Percentiles rank a stretch among this genome's conserved stretches.
phyloP scores from a whole-genome alignment of 140 eudicot genomes.

The Ambrosia hybrid region DNA sequence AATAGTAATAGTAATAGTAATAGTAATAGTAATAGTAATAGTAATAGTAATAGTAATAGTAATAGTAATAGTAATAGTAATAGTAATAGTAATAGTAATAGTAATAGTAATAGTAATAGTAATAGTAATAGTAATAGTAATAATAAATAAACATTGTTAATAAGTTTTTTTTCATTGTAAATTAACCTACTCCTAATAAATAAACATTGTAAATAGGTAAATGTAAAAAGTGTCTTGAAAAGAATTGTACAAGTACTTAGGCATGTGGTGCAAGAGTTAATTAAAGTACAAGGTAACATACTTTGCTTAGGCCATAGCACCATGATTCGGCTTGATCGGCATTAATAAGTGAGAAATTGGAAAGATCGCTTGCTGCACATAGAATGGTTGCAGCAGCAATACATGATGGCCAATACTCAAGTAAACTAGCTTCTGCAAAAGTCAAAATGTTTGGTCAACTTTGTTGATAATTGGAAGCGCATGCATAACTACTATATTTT shows the following conservation, averaged over 20 bases:
- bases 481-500: neutral
- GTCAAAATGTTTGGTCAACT: slow-evolving; percentile 35
- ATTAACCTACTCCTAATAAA: too few relatives aligned
- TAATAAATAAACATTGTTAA: too few relatives aligned
- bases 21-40: too few relatives aligned
- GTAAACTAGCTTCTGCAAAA: slow-evolving; percentile 66
- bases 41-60: too few relatives aligned
- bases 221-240: too few relatives aligned
- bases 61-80: too few relatives aligned
- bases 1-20: too few relatives aligned
- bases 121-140: too few relatives aligned
- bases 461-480: neutral
- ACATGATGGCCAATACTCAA: slow-evolving; percentile 93
- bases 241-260: neutral
- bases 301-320: slow-evolving; percentile 85
- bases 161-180: too few relatives aligned
- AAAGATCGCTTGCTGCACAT: slow-evolving; percentile 78
- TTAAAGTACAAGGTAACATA: slow-evolving; percentile 32
- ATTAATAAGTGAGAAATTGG: slow-evolving; percentile 64
- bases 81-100: too few relatives aligned
- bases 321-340: slow-evolving; percentile 86
- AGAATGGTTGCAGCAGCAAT: slow-evolving; percentile 90
- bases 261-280: neutral
- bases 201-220: too few relatives aligned
- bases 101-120: too few relatives aligned